Base-by-base conservation (phyloP, 768 basidiomycete genomes). In the Tricholoma hemisulphureum region DNA sequence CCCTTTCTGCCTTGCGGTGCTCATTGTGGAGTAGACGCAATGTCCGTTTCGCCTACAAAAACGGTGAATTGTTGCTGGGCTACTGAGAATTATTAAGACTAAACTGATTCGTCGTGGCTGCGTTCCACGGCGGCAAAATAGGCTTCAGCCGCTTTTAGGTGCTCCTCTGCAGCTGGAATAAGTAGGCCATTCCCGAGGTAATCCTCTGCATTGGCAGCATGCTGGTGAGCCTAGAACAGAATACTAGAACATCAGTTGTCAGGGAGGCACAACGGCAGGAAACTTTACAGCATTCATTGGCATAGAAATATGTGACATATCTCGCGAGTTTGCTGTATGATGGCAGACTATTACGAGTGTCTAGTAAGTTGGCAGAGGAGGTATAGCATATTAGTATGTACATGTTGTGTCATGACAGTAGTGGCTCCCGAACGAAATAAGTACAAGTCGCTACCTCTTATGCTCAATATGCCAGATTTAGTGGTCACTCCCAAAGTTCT, bases 141-240 rank as follows among this genome's bases (percentile, higher is more conserved):
- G 2, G 88, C 87, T 58, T 86, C 85, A 14, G 91, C 89, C 26
- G 92, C 89, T 65, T 86, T 88, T 59, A 76, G 69, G 63, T 93
- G 88, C 61, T 92, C 88, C 59, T 89, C 86, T 23, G 83, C 79
- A 10, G 91, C 88, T 32, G 83, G 83, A 20, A 91, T 81, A 53
- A 91, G 79, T 6, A 90, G 75, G 11, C 91, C 91, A 58, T 83
- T 80, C 11, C 77, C 78, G 45, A 81, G 67, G 65, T 81, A 83
- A 58, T 92, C 89, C 51, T 93, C 90, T 32, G 90, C 91, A 65
- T 88, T 88, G 14, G 86, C 85, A 53, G 88, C 88, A 72, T 92
- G 89, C 64, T 88, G 85, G 69, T 93, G 89, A 20, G 91, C 91
- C 90, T 93, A 69, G 56, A 34, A 43, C 51, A 54, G 37, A 45